phyloP scores from a whole-genome alignment of 305 asterid species.

The Fraxinus paxiana region DNA sequence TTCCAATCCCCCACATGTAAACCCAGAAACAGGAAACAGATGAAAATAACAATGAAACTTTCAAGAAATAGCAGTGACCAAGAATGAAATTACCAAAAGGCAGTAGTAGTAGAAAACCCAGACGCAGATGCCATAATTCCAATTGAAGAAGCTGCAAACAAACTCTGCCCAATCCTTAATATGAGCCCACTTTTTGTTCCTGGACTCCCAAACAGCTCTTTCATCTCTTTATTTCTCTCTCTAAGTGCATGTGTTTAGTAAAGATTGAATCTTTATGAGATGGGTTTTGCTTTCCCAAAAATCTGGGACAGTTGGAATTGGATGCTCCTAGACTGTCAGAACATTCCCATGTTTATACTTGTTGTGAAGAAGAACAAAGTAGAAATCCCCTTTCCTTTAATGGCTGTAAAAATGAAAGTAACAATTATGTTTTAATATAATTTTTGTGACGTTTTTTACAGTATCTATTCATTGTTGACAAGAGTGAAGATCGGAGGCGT shows the following conservation, averaged over 20 bases:
- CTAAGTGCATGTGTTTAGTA: constrained; percentile 12
- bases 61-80: not conserved
- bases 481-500: not conserved
- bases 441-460: not conserved
- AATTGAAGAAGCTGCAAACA: constrained; percentile 71
- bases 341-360: constrained; percentile 28
- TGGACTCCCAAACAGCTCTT: constrained; percentile 80
- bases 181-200: constrained; percentile 78
- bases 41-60: not conserved
- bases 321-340: constrained; percentile 26
- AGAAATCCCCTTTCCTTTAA: constrained; percentile 17
- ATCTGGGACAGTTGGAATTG: constrained; percentile 24
- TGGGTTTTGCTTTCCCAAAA: constrained; percentile 24
- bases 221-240: constrained; percentile 45
- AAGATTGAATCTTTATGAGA: constrained; percentile 29
- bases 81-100: constrained; percentile 57
- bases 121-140: constrained; percentile 77
- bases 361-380: constrained; percentile 16
- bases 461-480: not conserved
- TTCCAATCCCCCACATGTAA: not conserved
- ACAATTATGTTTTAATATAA: not conserved
- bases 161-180: constrained; percentile 72
- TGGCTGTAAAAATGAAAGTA: not conserved
- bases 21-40: not conserved
- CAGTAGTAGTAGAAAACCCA: constrained; percentile 74